Conservation (phyloP, 2,329 filamentous ascomycete species). For the Colletotrichum endophyticum region DNA sequence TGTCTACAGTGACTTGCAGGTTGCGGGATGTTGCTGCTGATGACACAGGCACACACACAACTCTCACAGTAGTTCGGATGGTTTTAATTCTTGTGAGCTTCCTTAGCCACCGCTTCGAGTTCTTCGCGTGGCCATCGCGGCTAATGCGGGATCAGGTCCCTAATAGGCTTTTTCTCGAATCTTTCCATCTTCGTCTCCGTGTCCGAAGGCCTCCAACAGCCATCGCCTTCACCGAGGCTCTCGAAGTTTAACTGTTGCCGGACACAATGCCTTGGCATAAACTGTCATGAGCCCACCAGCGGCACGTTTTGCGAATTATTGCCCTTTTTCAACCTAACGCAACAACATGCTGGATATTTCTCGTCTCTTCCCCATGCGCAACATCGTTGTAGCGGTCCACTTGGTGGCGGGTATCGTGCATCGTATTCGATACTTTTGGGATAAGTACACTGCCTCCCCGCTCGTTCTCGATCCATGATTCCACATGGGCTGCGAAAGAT, state of each 20-base stretch:
- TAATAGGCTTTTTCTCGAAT: constrained; percentile 11
- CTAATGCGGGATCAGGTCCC: background rate
- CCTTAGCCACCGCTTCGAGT: background rate
- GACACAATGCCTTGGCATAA: background rate
- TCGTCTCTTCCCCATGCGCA: background rate
- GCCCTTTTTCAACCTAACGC: background rate
- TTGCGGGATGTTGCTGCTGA: background rate
- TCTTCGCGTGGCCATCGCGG: background rate
- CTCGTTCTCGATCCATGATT: constrained; percentile 1
- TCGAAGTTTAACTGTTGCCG: background rate
- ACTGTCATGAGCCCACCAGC: background rate
- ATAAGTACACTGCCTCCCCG: background rate
- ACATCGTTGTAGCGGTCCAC: constrained; percentile 3
- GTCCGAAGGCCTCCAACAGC: background rate
- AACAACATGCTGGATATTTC: background rate
- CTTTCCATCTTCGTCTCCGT: background rate
- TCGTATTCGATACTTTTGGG: background rate
- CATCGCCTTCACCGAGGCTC: background rate
- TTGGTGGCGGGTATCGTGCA: constrained; percentile 16
- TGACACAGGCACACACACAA: constrained; percentile 9
- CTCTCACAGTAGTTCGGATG: constrained; percentile 11
- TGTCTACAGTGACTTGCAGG: constrained; percentile 9
- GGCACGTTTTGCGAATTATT: constrained; percentile 1
- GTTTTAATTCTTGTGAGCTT: background rate
- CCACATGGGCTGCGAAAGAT: constrained; percentile 11